A percentile compares a stretch with the other conserved stretches of the same genome.
phyloP scores from a whole-genome alignment of 2,329 filamentous ascomycete species.

The Penicillium olsonii region DNA sequence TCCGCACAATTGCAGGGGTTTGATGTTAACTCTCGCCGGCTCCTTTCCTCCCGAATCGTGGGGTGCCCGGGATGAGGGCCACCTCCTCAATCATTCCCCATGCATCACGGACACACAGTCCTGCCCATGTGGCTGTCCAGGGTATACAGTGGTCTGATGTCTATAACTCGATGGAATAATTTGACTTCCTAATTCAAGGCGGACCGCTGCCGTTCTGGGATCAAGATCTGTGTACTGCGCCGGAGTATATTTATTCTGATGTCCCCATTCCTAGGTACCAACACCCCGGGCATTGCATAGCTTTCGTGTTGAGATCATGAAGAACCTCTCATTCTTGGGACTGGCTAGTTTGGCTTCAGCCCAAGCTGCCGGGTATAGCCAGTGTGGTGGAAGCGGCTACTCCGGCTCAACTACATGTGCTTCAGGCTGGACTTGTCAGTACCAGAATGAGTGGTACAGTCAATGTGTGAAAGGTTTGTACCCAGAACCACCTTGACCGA shows the following conservation, averaged over 20 bases:
- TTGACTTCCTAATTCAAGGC: conserved; percentile 10
- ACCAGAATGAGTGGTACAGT: conserved; percentile 25
- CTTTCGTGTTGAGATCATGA: conserved; percentile 15
- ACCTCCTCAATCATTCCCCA: conserved; percentile 15
- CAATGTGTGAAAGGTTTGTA: conserved; percentile 11
- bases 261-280: not conserved
- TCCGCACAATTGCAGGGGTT: no score
- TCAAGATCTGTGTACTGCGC: no score
- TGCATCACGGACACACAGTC: conserved; percentile 16
- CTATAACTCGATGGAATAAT: not conserved
- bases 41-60: not conserved
- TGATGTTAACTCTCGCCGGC: not conserved
- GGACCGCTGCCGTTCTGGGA: not conserved
- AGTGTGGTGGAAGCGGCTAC: conserved; percentile 21
- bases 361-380: conserved; percentile 21
- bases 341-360: conserved; percentile 23
- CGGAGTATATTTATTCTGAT: not conserved
- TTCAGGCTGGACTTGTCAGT: conserved; percentile 18
- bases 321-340: conserved; percentile 15
- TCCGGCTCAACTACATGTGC: conserved; percentile 15
- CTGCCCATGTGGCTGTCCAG: not conserved
- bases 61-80: not conserved
- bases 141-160: not conserved
- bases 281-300: no score
- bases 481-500: not conserved